These are phyloP conservation scores for Talaromyces liani DNA, from an alignment of 495 filamentous ascomycete genomes.

Conservation along the genomic window DNA sequence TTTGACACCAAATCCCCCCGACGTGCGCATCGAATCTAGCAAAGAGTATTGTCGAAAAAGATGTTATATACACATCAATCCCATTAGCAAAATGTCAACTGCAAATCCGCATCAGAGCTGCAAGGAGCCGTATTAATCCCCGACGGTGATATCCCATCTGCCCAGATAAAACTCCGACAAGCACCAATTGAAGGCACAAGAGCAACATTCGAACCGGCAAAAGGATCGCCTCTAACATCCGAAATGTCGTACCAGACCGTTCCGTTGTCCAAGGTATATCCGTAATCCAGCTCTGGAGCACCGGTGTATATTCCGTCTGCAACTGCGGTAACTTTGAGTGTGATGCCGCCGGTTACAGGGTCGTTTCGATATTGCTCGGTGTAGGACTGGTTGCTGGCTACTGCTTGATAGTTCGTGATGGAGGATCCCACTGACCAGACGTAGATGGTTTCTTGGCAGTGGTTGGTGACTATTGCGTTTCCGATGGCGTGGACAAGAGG, in stretches of 20 bases:
- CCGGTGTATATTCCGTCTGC: slow-evolving; percentile 42
- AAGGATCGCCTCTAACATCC: slow-evolving; percentile 51
- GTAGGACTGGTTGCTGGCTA: slow-evolving; percentile 21
- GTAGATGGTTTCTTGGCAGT: slow-evolving; percentile 38
- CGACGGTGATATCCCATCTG: slow-evolving; percentile 37
- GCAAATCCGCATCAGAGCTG: slow-evolving; percentile 23
- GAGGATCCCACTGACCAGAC: slow-evolving; percentile 47
- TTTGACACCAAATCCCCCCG: neutral
- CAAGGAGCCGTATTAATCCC: slow-evolving; percentile 40
- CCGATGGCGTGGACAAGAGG: slow-evolving; percentile 24
- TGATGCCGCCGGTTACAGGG: slow-evolving; percentile 40
- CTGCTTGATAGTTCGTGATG: slow-evolving; percentile 22
- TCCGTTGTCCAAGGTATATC: slow-evolving; percentile 40
- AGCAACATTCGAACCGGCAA: slow-evolving; percentile 35
- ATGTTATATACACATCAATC: neutral
- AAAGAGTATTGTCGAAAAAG: neutral
- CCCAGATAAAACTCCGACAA: slow-evolving; percentile 39
- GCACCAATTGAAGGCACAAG: slow-evolving; percentile 24
- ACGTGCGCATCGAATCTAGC: neutral
- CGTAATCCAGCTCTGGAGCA: slow-evolving; percentile 44
- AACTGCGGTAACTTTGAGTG: slow-evolving; percentile 45
- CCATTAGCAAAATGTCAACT: slow-evolving; percentile 24
- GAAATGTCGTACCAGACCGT: slow-evolving; percentile 52
- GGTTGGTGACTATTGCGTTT: slow-evolving; percentile 42
- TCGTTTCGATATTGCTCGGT: slow-evolving; percentile 39